These are phyloP conservation scores for Athelia psychrophila DNA, from an alignment of 1,284 basidiomycete genomes.

Conservation along the genomic window DNA sequence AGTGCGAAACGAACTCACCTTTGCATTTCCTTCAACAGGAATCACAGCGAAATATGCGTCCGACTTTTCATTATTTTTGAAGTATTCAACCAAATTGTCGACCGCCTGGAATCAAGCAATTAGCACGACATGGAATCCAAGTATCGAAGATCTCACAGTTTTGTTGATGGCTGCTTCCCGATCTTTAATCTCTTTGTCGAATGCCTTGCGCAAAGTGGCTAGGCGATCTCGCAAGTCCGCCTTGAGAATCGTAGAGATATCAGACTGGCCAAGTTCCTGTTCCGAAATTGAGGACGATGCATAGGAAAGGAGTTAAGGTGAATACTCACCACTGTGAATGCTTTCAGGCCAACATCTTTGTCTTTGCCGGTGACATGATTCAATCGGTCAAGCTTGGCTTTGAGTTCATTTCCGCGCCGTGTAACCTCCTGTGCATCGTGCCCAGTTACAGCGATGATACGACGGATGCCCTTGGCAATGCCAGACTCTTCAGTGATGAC, in stretches of 20 bases:
- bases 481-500: conserved; percentile 95
- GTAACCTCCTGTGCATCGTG: conserved; percentile 87
- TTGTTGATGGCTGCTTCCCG: conserved; percentile 79
- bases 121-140: neutral
- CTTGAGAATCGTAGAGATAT: conserved; percentile 87
- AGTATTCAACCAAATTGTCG: conserved; percentile 70
- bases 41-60: conserved; percentile 69
- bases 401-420: conserved; percentile 66
- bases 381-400: conserved; percentile 63
- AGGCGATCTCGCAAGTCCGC: conserved; percentile 79
- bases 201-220: conserved; percentile 71
- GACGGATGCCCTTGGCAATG: conserved; percentile 96
- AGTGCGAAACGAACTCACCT: conserved; percentile 41
- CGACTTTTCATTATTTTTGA: conserved; percentile 73
- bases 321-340: conserved; percentile 67
- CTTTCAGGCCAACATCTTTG: conserved; percentile 85
- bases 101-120: conserved; percentile 49
- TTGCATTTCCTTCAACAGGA: conserved; percentile 77
- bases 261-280: conserved; percentile 88
- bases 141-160: conserved; percentile 43
- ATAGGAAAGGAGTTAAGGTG: neutral
- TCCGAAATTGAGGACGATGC: conserved; percentile 1
- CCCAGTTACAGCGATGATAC: conserved; percentile 93
- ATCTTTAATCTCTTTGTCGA: conserved; percentile 87
- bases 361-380: conserved; percentile 70